phyloP scores from a whole-genome alignment of 163 green algal species.

The Smithsoniella earleae region DNA sequence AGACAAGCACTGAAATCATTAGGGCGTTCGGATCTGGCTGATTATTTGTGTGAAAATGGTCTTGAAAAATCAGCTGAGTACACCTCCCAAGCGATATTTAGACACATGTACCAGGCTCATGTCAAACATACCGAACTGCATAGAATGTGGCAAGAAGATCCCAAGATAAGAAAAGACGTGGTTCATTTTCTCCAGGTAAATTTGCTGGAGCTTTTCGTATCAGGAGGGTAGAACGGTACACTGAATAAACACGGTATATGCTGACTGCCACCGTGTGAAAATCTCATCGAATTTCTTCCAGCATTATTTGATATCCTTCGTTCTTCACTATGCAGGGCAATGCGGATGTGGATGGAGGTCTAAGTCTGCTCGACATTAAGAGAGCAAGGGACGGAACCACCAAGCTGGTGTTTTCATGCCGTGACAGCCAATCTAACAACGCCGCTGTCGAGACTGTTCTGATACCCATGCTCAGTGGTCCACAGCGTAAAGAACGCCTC shows the following conservation, averaged over 20 bases:
- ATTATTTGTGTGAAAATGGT: no score
- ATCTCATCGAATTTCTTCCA: no score
- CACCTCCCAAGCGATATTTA: not conserved
- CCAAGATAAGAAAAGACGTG: not conserved
- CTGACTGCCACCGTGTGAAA: no score
- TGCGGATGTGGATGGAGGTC: constrained; percentile 49
- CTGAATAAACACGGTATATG: no score
- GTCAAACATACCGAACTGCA: not conserved
- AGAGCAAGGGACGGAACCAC: constrained; percentile 57
- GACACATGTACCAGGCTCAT: not conserved
- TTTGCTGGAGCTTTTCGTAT: no score
- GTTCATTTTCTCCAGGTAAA: not conserved
- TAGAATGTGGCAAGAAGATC: not conserved
- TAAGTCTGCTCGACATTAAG: constrained; percentile 47
- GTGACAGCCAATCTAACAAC: not conserved
- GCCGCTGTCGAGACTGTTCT: constrained; percentile 35
- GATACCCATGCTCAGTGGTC: constrained; percentile 31
- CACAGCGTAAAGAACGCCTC: not conserved
- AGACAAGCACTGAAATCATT: no score
- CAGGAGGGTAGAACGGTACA: no score
- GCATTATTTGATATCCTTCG: no score
- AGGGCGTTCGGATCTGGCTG: no score
- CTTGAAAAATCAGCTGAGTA: not conserved
- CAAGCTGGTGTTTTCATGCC: constrained; percentile 62
- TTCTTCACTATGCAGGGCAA: not conserved